These are phyloP conservation scores for Ricinus communis DNA, from an alignment of 345 rosid species.

Conservation along the genomic window DNA sequence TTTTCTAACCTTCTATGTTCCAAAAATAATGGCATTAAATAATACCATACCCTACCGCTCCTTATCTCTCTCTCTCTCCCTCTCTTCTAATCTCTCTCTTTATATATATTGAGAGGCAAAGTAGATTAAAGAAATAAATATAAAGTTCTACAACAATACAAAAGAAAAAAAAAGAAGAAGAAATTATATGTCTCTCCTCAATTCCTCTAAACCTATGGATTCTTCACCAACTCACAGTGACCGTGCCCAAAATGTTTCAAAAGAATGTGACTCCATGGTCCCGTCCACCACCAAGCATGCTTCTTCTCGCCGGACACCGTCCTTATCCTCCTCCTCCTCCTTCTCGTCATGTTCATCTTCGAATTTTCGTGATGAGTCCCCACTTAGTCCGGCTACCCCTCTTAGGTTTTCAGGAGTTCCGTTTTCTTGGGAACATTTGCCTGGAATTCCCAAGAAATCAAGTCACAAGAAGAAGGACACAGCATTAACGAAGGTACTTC, in stretches of 20 bases:
- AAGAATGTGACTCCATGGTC: slow-evolving; percentile 13
- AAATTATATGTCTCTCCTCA: slow-evolving; percentile 1
- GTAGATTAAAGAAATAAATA: neutral
- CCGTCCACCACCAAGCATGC: slow-evolving; percentile 13
- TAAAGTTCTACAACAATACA: neutral
- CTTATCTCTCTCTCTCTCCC: too few relatives aligned
- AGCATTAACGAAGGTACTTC: slow-evolving; percentile 34
- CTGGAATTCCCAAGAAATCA: slow-evolving; percentile 80
- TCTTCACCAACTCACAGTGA: slow-evolving; percentile 8
- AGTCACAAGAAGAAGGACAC: slow-evolving; percentile 31
- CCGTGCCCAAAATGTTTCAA: slow-evolving; percentile 23
- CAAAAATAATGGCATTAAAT: neutral
- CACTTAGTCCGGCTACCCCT: slow-evolving; percentile 57
- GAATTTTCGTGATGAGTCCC: slow-evolving; percentile 46
- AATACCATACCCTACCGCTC: neutral
- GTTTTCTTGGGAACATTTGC: slow-evolving; percentile 88
- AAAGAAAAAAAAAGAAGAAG: neutral
- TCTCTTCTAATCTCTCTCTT: neutral
- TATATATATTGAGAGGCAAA: neutral
- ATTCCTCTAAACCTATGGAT: slow-evolving; percentile 21
- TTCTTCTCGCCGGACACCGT: slow-evolving; percentile 30
- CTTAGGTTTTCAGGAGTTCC: slow-evolving; percentile 70
- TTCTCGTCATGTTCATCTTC: slow-evolving; percentile 42
- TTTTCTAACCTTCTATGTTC: neutral
- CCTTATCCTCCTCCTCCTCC: slow-evolving; percentile 37